Evolutionary conservation across 1,284 basidiomycete species (phyloP).

Genomic region (Microbotryum violaceum): DNA sequence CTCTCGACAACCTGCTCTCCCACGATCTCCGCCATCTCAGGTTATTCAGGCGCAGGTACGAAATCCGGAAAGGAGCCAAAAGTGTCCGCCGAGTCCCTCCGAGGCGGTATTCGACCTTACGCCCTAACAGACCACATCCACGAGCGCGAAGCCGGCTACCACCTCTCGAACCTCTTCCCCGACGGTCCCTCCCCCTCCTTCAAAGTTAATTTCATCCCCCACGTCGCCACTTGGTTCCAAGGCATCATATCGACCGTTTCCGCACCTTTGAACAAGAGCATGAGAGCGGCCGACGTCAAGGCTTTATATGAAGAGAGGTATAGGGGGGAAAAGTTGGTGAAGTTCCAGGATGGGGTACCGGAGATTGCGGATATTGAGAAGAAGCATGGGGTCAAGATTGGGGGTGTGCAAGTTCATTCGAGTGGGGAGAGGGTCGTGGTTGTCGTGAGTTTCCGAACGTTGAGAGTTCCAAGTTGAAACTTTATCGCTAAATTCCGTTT

Average conservation of each 20-base stretch:
- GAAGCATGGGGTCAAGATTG: constrained; percentile 81
- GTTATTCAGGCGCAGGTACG: constrained; percentile 92
- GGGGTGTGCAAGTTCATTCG: constrained; percentile 90
- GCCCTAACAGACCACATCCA: constrained; percentile 95
- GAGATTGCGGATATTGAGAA: constrained; percentile 66
- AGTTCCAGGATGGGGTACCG: constrained; percentile 62
- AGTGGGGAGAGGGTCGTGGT: constrained; percentile 81
- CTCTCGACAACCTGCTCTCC: constrained; percentile 54
- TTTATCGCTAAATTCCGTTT: not conserved
- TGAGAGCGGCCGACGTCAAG: constrained; percentile 63
- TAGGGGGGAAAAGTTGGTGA: constrained; percentile 62
- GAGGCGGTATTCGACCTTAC: constrained; percentile 74
- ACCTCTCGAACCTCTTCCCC: constrained; percentile 59
- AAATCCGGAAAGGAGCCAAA: constrained; percentile 70
- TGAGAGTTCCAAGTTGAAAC: not conserved
- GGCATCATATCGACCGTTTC: constrained; percentile 84
- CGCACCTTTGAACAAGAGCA: constrained; percentile 62
- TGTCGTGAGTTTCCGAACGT: constrained; percentile 54
- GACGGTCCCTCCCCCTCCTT: constrained; percentile 41
- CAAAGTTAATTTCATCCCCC: constrained; percentile 77
- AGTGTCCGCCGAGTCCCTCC: constrained; percentile 64
- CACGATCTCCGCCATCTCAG: constrained; percentile 86
- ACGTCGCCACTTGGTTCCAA: constrained; percentile 89
- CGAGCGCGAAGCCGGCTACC: constrained; percentile 83
- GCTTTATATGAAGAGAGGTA: constrained; percentile 75